Conservation (phyloP, 345 rosid species). For the Mercurialis annua region DNA sequence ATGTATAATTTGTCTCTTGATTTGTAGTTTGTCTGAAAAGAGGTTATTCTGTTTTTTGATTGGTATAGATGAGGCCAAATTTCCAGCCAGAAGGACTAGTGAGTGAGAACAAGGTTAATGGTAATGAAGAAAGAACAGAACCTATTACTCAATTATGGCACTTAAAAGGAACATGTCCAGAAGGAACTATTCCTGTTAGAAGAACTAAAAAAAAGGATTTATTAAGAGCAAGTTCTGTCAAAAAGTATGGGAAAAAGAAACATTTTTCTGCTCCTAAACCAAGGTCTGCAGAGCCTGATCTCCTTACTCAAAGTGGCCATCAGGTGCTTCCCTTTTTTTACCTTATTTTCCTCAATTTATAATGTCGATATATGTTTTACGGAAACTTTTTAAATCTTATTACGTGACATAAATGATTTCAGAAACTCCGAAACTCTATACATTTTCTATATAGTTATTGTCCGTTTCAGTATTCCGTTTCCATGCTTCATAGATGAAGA, state of each 20-base stretch:
- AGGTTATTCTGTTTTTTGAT: background rate
- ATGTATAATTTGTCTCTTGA: too few species aligned
- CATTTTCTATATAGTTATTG: too few species aligned
- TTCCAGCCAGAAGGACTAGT: slow-evolving; percentile 76
- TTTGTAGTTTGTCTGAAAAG: too few species aligned
- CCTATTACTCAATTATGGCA: slow-evolving; percentile 83
- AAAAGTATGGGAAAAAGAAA: slow-evolving; percentile 89
- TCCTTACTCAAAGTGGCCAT: slow-evolving; percentile 78
- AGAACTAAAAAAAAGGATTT: slow-evolving; percentile 80
- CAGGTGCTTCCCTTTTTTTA: slow-evolving; percentile 43
- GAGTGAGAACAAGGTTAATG: slow-evolving; percentile 63
- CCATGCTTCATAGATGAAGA: too few species aligned
- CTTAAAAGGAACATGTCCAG: slow-evolving; percentile 60
- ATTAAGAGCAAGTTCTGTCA: slow-evolving; percentile 79
- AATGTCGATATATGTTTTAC: too few species aligned
- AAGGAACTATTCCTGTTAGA: slow-evolving; percentile 81
- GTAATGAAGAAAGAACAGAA: slow-evolving; percentile 46
- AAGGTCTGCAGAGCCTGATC: slow-evolving; percentile 78
- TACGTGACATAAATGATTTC: too few species aligned
- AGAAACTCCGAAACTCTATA: too few species aligned
- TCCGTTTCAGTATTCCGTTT: too few species aligned
- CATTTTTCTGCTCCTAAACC: slow-evolving; percentile 62
- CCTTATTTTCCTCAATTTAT: too few species aligned
- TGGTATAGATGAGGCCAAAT: slow-evolving; percentile 68
- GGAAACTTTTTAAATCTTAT: too few species aligned